Evolutionary conservation across 2,329 filamentous ascomycete genomes (phyloP).

Genomic region (Leptographium flavum): DNA sequence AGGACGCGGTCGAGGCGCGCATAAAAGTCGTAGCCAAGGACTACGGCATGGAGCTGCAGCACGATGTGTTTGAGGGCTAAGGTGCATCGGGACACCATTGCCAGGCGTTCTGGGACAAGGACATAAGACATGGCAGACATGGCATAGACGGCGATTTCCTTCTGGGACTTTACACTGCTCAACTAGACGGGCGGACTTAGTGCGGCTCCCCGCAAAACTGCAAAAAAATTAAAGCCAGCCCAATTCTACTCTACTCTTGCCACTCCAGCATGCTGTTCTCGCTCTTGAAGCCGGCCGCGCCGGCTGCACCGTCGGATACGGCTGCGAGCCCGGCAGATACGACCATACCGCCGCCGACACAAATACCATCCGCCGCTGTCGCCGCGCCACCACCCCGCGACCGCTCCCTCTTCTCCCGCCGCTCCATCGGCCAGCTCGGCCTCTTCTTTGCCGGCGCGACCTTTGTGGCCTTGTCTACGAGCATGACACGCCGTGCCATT

Average conservation of each 20-base stretch:
- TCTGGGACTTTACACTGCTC: no score
- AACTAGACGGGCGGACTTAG: not conserved
- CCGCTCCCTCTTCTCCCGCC: slow-evolving; percentile 24
- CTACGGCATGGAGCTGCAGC: slow-evolving; percentile 81
- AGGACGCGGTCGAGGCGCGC: slow-evolving; percentile 78
- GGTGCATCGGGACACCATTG: no score
- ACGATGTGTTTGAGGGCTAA: slow-evolving; percentile 76
- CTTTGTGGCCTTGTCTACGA: slow-evolving; percentile 59
- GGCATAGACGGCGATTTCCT: not conserved
- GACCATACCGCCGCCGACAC: not conserved
- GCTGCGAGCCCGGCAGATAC: not conserved
- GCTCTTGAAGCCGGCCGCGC: not conserved
- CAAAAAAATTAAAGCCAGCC: not conserved
- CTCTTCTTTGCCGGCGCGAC: slow-evolving; percentile 61
- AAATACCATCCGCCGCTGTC: not conserved
- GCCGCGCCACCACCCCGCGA: not conserved
- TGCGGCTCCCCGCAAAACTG: not conserved
- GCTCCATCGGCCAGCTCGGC: slow-evolving; percentile 46
- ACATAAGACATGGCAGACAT: no score
- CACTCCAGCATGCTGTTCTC: slow-evolving; percentile 1
- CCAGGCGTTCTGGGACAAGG: no score
- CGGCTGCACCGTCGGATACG: not conserved
- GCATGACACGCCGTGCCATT: slow-evolving; percentile 59
- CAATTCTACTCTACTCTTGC: not conserved
- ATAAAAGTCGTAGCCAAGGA: slow-evolving; percentile 84